Base-by-base conservation (phyloP, 176 grass and related monocot species). In the Saccharum spontaneum region DNA sequence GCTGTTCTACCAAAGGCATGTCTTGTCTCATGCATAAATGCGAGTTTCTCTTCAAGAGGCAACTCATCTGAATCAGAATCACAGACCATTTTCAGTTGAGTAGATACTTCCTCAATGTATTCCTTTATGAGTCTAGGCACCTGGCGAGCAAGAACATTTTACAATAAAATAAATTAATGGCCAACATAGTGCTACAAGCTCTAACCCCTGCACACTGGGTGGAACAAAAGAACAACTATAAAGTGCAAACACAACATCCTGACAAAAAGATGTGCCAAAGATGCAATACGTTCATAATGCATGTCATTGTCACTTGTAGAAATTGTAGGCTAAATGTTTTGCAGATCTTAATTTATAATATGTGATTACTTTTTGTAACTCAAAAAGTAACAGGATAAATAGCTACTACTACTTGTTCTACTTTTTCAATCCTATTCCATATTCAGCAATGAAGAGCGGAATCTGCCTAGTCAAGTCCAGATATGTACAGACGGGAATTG, bases 21-120 rank as follows among this genome's bases (percentile, higher is more conserved):
- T 11, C 95, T 91, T 69, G 95, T 97, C 84, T 97, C 95, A 38
- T 97, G 95, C 92, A 97, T 94, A 87, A 97, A 97, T 44, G 95
- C 90, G 23, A 97, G 95, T 76, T 94, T 97, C 75, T 97, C 95
- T 81, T 97, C 90, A 1, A 97, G 84, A 18, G 91, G 86, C 65
- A 97, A 57, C 61, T 97, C 95, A 39, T 94, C 95, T 40, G 95
- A 97, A 83, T 97, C 95, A 48, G 89, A 90, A 80, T 95, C 78
- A 30, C 95, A 97, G 11, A 97, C 92, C 90, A 97, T 89, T 86
- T 94, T 92, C 76, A 97, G 81, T 81, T 97, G 95, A 87, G 90
- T 91, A 16, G 95, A 94, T 28, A 97, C 92, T 84, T 97, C 95
- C 80, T 94, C 95, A 65, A 97, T 97, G 88, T 97, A 97, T 41